phyloP scores from a whole-genome alignment of 495 filamentous ascomycete genomes.

The Penicillium daleae region DNA sequence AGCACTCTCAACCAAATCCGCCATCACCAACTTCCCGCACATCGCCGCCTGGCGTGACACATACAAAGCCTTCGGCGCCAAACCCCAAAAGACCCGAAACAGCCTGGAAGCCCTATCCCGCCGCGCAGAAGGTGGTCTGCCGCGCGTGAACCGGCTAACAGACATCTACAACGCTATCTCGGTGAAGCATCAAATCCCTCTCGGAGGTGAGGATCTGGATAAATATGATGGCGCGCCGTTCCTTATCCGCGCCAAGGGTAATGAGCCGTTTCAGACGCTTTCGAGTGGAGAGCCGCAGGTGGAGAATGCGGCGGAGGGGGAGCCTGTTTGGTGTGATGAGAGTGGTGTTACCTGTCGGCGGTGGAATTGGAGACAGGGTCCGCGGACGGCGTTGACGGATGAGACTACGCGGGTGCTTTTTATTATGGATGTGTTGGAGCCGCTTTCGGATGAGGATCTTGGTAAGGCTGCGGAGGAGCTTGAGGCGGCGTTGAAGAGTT shows the following conservation, averaged over 20 bases:
- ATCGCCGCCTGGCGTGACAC: constrained; percentile 32
- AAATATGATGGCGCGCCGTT: constrained; percentile 38
- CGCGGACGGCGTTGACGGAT: constrained; percentile 35
- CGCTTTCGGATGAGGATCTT: constrained; percentile 15
- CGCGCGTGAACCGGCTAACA: constrained; percentile 38
- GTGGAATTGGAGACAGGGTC: constrained; percentile 40
- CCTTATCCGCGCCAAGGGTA: constrained; percentile 34
- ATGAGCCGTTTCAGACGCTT: constrained; percentile 31
- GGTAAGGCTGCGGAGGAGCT: constrained; percentile 25
- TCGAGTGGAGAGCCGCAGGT: constrained; percentile 26
- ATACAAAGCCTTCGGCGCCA: constrained; percentile 31
- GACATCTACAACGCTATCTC: constrained; percentile 44
- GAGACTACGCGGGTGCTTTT: constrained; percentile 32
- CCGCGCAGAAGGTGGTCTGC: constrained; percentile 33
- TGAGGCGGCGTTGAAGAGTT: constrained; percentile 7
- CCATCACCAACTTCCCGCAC: constrained; percentile 27
- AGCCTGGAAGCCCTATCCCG: constrained; percentile 38
- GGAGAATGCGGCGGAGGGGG: constrained; percentile 27
- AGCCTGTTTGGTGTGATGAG: constrained; percentile 39
- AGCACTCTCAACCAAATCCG: constrained; percentile 2
- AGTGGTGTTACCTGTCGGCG: constrained; percentile 36
- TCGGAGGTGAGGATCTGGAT: constrained; percentile 39
- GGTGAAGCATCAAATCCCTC: constrained; percentile 39
- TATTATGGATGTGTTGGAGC: constrained; percentile 30
- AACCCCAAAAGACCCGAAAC: constrained; percentile 31